Conservation (phyloP, 345 rosid genomes). For the Eucalyptus regnans region DNA sequence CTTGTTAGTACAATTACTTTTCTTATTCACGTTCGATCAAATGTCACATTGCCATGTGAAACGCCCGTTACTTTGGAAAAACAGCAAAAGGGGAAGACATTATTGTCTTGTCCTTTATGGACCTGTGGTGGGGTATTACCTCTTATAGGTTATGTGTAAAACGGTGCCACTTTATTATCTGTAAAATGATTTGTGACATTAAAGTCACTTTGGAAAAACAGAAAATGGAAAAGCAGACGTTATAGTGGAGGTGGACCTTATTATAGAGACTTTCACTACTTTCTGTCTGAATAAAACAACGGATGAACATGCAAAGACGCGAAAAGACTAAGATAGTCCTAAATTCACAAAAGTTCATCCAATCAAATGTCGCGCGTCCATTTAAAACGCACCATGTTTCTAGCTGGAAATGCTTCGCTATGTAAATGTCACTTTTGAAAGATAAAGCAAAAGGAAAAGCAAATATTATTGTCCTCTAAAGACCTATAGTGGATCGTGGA, state of each 20-base stretch:
- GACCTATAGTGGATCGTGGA: not conserved
- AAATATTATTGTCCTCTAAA: too few species aligned
- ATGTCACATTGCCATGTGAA: too few species aligned
- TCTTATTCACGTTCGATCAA: not conserved
- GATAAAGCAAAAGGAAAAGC: too few species aligned
- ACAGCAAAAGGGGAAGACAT: too few species aligned
- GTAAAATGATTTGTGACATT: not conserved
- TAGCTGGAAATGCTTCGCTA: not conserved
- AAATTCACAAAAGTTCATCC: not conserved
- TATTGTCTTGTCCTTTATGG: too few species aligned
- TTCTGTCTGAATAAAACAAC: not conserved
- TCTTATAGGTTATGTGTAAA: too few species aligned
- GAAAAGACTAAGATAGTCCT: not conserved
- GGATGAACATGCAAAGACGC: too few species aligned
- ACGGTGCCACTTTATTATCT: not conserved
- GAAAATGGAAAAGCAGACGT: not conserved
- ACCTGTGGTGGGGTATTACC: too few species aligned
- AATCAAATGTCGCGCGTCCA: not conserved
- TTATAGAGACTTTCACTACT: rapidly evolving
- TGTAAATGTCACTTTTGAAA: too few species aligned
- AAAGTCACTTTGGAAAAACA: not conserved
- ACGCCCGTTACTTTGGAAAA: not conserved
- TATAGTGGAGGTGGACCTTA: not conserved
- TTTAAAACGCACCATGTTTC: rapidly evolving
- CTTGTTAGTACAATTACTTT: not conserved